Conservation (phyloP, 441 rosid species). For the Populus hybrid region DNA sequence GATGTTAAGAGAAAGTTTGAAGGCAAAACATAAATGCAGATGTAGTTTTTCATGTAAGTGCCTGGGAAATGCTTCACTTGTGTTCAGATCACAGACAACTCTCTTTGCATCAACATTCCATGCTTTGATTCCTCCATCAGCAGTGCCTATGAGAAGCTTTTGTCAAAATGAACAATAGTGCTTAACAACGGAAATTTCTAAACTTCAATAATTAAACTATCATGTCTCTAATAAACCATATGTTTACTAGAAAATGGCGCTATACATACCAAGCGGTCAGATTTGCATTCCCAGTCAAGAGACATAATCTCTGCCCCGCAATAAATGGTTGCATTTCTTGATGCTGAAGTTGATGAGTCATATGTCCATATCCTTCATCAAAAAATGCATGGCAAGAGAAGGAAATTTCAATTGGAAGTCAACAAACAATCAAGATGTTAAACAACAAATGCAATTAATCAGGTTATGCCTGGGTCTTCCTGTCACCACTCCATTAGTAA, state of each 20-base stretch:
- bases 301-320: conserved; percentile 73
- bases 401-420: conserved; percentile 2
- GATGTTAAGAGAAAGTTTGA: conserved; percentile 14
- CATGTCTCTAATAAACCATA: not conserved
- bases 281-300: conserved; percentile 80
- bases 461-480: conserved; percentile 14
- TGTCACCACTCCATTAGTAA: conserved; percentile 11
- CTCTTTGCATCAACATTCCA: conserved; percentile 84
- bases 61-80: conserved; percentile 63
- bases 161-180: conserved; percentile 22
- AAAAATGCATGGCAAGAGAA: conserved; percentile 7
- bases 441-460: conserved; percentile 4
- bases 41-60: conserved; percentile 6
- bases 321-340: conserved; percentile 80
- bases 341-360: conserved; percentile 60
- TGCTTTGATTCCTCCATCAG: conserved; percentile 72
- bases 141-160: conserved; percentile 81
- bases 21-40: not conserved
- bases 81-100: conserved; percentile 72
- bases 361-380: conserved; percentile 64
- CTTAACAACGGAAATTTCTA: conserved; percentile 19
- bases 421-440: conserved; percentile 17
- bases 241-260: conserved; percentile 4
- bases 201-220: conserved; percentile 7
- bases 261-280: conserved; percentile 62